Evolutionary conservation across 139 green algal species (phyloP), one percentile per base, ranked within the genome.

Genomic region (Bryopsis sp.): DNA sequence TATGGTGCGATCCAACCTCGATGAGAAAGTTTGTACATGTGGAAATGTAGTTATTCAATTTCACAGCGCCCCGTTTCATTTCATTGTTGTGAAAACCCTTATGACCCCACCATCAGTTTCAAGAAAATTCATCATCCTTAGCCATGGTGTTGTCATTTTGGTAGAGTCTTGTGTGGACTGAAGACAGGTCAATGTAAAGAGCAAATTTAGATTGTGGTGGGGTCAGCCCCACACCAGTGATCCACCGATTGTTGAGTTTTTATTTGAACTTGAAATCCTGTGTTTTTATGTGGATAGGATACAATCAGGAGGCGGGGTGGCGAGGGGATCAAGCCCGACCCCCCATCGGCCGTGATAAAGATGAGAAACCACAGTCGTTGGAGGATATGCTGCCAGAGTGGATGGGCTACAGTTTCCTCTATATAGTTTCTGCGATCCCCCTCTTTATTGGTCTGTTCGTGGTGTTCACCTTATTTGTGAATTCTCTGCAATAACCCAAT

Each of bases 321-420:
- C 28, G 72, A 36, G 26, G 31, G 4, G 57, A 54, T 15, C 72
- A 76, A 54, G 72, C 69, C 2, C 58, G 59, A 3, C 68, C 54
- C 28, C 78, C 73, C n/a, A 77, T 87, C 32, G 79, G 79, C 1
- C 65, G 83, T 0, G 81, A 86, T 67, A 47, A 73, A 47, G 75
- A 74, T 8, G 87, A 96, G 50, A 76, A 83, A 76, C 81, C 85
- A 15, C 77, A 89, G 68, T 50, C 39, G 2, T 57, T 90, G 15
- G 60, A 68, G 4, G 87, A 94, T 75, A 77, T 81, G 67, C 73
- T 96, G 69, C 89, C 86, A 7, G 85, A 86, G 60, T 93, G 87
- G 88, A 73, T 95, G 29, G 90, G 90, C 7, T 95, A 91, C 65
- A 76, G 81, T 57, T 77, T 80, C 22, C 77, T 96, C 19, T 96